phyloP scores from a whole-genome alignment of 2,329 filamentous ascomycete genomes.

The Neopestalotiopsis clavispora region DNA sequence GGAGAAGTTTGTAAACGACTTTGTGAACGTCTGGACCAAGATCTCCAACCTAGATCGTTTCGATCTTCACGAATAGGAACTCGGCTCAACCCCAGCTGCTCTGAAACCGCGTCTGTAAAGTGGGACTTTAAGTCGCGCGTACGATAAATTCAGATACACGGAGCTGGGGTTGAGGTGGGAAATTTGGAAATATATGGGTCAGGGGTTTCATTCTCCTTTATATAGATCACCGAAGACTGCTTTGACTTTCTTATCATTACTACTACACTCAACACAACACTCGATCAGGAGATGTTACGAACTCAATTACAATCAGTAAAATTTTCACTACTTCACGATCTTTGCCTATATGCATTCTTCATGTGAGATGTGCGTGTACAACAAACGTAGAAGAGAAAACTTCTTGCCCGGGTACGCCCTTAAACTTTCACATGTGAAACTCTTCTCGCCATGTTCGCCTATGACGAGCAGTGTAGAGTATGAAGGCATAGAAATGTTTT shows the following conservation, averaged over 20 bases:
- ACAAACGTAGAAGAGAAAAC: too few relatives aligned
- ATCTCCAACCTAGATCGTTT: conserved; percentile 76
- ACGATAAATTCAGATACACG: background rate
- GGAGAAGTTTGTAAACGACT: conserved; percentile 73
- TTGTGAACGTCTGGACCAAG: conserved; percentile 74
- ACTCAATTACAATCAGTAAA: background rate
- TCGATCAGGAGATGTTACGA: background rate
- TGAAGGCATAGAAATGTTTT: too few relatives aligned
- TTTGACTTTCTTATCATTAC: background rate
- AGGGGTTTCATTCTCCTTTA: background rate
- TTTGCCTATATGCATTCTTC: background rate
- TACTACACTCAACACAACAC: background rate
- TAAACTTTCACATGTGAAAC: too few relatives aligned
- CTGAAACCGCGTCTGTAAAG: background rate
- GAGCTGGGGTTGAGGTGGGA: conserved; percentile 14
- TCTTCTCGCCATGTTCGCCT: too few relatives aligned
- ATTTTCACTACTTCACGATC: background rate
- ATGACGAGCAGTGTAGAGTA: too few relatives aligned
- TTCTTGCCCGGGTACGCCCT: too few relatives aligned
- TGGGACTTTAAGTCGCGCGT: background rate
- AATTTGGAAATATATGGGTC: background rate
- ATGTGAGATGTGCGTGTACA: background rate
- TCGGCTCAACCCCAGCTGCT: conserved; percentile 14
- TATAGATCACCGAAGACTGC: conserved; percentile 5
- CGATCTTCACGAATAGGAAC: conserved; percentile 48